Base-by-base conservation (phyloP, 768 basidiomycete genomes). In the Postia placenta region DNA sequence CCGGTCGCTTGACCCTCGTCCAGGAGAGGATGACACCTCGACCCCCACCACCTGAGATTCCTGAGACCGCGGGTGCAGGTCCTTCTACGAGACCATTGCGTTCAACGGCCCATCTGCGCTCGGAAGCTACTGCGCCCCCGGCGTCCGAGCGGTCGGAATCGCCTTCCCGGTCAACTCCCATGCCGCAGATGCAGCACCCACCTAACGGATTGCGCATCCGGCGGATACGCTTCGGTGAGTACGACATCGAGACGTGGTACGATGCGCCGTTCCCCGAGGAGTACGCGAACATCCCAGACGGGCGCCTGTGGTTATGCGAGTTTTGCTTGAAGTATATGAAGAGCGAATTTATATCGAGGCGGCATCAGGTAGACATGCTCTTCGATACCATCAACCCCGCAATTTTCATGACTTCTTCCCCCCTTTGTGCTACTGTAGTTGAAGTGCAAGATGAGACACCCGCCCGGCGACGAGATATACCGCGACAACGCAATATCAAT, bases 251-350 rank as follows among this genome's bases (percentile, higher is more conserved):
- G 64, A 98, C 96, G 2, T 99, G 96, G 96, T 98, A 92, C 65
- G 92, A 96, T 63, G 96, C 96, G 20, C 96, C 96, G 5, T 98
- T 97, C 64, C 95, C 96, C 0, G 95, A 98, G 63, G 96, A 99
- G 65, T 98, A 96, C 65, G 82, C 91, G 36, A 80, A 81, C 48
- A 86, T 94, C 48, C 89, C 92, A 19, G 92, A 97, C 57, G 93
- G 95, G 15, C 73, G 84, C 47, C 69, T 99, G 50, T 98, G 92
- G 92, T 85, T 96, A 63, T 99, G 96, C 67, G 95, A 98, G 64
- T 96, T 92, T 65, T 99, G 96, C 63, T 65, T 99, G 60, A 97
- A 94, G 70, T 98, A 98, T 59, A 95, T 96, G 87, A 92, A 92
- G 74, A 93, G 89, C 60, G 77, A 78, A 43, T 98, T 94, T 66